Base-by-base conservation (phyloP, 2,329 filamentous ascomycete species). In the Pestalotiopsis sp. region DNA sequence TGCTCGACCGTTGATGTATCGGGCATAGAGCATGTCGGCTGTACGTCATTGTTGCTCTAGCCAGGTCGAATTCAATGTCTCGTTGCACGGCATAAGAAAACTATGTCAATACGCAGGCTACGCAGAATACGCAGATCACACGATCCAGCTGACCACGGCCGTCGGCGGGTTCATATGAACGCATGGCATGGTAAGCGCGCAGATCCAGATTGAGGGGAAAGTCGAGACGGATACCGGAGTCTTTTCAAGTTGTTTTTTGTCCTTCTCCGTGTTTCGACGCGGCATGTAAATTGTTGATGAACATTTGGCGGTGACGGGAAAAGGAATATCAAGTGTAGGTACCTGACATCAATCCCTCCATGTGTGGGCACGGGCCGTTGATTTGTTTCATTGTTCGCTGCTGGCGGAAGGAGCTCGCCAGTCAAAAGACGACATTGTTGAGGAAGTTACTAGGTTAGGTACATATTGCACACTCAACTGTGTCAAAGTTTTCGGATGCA, bases 71-170 rank as follows among this genome's bases (percentile, higher is more conserved):
- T 14, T 64, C 27, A 17, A 23, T 14, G 38, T 45, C 45, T 41
- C 45, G 64, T 36, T 38, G 41, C 36, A 20, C 64, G 17, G 57
- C 64, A 58, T 31, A 12, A 14, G 31, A 31, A 49, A 13, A 23
- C 4, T 58, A 66, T 11, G 64, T 52, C 20, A 45, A 27, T 64
- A 49, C 61, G 61, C 61, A 64, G 61, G 14, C 20, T 39, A 27
- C n/a, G 7, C 38, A 31, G 27, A 31, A 31, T 31, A 31, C 61
- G 61, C 61, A 64, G 61, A 36, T 62, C 61, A 27, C 11, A 25
- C 39, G 25, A 41, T 31, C 61, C 12, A 63, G 61, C 31, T 63
- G 61, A 63, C 36, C 61, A 23, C 38, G 61, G 31, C 61, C 31
- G 23, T 13, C 61, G 38, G 61, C 17, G 61, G 36, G 12, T 45